These are phyloP conservation scores for Yamadazyma siamensis DNA, from an alignment of 1,139 yeast genomes.

Conservation along the genomic window DNA sequence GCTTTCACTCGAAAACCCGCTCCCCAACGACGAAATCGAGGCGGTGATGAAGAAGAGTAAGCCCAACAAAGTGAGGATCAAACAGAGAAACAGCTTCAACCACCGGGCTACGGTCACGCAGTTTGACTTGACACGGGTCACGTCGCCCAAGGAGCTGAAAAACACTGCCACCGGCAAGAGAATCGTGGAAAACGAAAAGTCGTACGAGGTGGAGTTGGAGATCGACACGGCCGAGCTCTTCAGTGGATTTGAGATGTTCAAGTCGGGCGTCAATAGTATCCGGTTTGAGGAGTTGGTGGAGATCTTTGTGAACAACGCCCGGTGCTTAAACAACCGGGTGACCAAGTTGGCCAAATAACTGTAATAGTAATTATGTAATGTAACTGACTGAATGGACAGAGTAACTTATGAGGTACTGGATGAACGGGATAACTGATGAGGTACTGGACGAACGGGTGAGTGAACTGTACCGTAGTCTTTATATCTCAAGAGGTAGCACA, in stretches of 20 bases:
- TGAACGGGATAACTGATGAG: too few species aligned
- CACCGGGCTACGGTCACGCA: conserved; percentile 69
- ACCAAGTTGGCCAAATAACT: conserved; percentile 35
- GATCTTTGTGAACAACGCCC: conserved; percentile 68
- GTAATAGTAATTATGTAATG: not conserved
- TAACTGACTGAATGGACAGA: not conserved
- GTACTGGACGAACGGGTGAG: too few species aligned
- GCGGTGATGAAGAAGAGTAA: conserved; percentile 33
- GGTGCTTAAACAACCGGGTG: conserved; percentile 46
- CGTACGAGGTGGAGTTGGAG: conserved; percentile 69
- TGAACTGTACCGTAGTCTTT: too few species aligned
- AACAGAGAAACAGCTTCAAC: conserved; percentile 60
- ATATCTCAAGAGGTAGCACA: too few species aligned
- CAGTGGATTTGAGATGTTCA: conserved; percentile 54
- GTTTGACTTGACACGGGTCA: conserved; percentile 67
- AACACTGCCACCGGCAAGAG: conserved; percentile 36
- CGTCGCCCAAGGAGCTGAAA: conserved; percentile 44
- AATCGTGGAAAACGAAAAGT: conserved; percentile 37
- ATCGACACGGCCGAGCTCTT: conserved; percentile 63
- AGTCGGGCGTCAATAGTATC: conserved; percentile 50
- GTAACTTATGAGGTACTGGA: not conserved
- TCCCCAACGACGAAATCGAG: conserved; percentile 51
- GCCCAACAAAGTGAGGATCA: conserved; percentile 55
- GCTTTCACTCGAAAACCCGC: conserved; percentile 73
- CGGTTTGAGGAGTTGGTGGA: conserved; percentile 71